Evolutionary conservation across 2,329 filamentous ascomycete species (phyloP).

Genomic region (Penicillium palitans): DNA sequence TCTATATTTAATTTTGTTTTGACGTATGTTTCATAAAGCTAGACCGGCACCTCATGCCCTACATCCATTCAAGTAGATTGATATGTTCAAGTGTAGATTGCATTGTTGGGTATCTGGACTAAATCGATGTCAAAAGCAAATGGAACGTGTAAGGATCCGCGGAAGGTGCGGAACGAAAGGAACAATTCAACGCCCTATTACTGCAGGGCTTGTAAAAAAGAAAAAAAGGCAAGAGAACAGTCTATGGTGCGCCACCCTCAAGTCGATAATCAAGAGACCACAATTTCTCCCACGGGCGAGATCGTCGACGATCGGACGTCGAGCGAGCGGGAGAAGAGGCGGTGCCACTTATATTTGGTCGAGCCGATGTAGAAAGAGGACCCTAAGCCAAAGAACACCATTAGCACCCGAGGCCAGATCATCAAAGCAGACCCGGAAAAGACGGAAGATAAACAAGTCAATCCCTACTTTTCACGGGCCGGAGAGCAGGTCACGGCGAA

Average conservation of each 20-base stretch:
- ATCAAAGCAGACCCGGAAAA: slow-evolving; percentile 24
- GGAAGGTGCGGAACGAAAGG: not conserved
- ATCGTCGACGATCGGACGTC: slow-evolving; percentile 26
- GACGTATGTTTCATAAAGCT: not conserved
- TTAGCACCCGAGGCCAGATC: slow-evolving; percentile 2
- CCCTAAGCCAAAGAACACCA: not conserved
- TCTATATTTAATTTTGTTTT: not conserved
- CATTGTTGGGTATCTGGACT: slow-evolving; percentile 24
- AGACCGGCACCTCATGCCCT: not conserved
- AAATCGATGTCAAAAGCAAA: slow-evolving; percentile 10
- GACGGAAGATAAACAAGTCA: slow-evolving; percentile 12
- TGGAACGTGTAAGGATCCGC: not conserved
- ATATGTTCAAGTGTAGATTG: slow-evolving; percentile 4
- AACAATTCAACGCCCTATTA: not conserved
- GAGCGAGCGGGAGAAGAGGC: slow-evolving; percentile 30
- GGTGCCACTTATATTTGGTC: slow-evolving; percentile 2
- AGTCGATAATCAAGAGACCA: slow-evolving; percentile 47
- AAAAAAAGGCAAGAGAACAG: not conserved
- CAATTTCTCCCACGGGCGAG: slow-evolving; percentile 45
- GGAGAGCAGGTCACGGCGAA: slow-evolving; percentile 49
- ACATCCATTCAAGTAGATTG: not conserved
- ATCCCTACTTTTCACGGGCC: slow-evolving; percentile 42
- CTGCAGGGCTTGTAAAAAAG: not conserved
- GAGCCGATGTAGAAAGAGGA: slow-evolving; percentile 1
- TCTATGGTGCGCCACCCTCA: slow-evolving; percentile 29